A percentile compares a stretch with the other conserved stretches of the same genome.
phyloP scores from a whole-genome alignment of 2,329 filamentous ascomycete species.

The Neopestalotiopsis clavispora region DNA sequence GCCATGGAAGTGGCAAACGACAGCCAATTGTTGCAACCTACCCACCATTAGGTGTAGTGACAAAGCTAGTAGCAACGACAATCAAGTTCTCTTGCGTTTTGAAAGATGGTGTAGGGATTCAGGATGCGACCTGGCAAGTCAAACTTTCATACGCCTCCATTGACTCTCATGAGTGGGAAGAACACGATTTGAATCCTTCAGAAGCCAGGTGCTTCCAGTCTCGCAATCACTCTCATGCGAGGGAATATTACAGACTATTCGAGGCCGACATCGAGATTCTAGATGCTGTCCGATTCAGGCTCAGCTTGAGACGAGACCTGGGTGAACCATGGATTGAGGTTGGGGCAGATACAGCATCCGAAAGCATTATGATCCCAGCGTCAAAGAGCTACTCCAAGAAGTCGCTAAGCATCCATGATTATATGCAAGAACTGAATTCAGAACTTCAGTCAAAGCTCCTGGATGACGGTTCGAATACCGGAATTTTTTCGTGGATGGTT shows the following conservation, averaged over 20 bases:
- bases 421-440: background rate
- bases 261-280: background rate
- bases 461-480: background rate
- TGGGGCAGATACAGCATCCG: background rate
- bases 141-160: background rate
- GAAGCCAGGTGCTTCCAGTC: background rate
- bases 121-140: background rate
- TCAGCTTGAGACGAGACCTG: background rate
- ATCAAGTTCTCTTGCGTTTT: background rate
- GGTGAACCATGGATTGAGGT: background rate
- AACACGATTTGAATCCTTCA: background rate
- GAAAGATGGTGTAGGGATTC: background rate
- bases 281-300: background rate
- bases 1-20: background rate
- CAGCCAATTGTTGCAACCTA: background rate
- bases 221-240: background rate
- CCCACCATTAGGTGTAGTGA: background rate
- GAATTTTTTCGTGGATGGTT: background rate
- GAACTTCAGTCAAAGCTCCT: conserved; percentile 1
- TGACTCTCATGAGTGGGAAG: background rate
- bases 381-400: background rate
- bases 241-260: background rate
- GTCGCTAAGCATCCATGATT: background rate
- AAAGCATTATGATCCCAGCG: background rate
- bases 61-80: background rate